Evolutionary conservation across 129 eudicot genomes (phyloP).

Genomic region (Solidago caesia): DNA sequence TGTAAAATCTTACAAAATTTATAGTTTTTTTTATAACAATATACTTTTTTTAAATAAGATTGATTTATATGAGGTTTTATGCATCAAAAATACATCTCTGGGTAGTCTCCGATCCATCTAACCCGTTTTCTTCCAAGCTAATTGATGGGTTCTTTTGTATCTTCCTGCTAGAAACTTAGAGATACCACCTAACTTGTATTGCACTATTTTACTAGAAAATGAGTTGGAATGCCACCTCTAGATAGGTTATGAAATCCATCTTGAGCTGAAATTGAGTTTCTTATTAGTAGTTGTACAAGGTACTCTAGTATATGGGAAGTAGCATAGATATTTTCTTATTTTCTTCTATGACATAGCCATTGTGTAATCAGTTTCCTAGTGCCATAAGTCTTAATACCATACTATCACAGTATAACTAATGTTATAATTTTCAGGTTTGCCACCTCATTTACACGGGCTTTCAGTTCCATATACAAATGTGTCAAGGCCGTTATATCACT

Average conservation of each 20-base stretch:
- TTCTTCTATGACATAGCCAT: not conserved
- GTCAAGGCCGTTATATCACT: slow-evolving; percentile 53
- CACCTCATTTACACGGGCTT: slow-evolving; percentile 39
- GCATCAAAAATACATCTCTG: not conserved
- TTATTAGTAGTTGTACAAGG: slow-evolving; percentile 3
- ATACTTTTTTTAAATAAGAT: not conserved
- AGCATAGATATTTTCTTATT: not conserved
- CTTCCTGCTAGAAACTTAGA: not conserved
- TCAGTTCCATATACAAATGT: slow-evolving; percentile 38
- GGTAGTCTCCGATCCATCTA: not conserved
- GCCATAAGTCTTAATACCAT: not conserved
- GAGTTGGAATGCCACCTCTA: no score
- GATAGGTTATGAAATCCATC: not conserved
- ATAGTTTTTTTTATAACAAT: not conserved
- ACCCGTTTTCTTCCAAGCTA: not conserved
- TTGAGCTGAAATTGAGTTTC: slow-evolving; percentile 1
- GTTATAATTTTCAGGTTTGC: slow-evolving; percentile 48
- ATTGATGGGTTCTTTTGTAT: no score
- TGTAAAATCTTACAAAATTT: not conserved
- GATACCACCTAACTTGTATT: not conserved
- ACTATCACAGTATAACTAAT: not conserved
- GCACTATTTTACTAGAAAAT: no score
- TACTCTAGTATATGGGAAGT: slow-evolving; percentile 4
- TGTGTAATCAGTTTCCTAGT: not conserved
- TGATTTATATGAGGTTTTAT: slow-evolving; percentile 1